phyloP scores from a whole-genome alignment of 2,329 filamentous ascomycete species.

The Pyrenophora graminea region DNA sequence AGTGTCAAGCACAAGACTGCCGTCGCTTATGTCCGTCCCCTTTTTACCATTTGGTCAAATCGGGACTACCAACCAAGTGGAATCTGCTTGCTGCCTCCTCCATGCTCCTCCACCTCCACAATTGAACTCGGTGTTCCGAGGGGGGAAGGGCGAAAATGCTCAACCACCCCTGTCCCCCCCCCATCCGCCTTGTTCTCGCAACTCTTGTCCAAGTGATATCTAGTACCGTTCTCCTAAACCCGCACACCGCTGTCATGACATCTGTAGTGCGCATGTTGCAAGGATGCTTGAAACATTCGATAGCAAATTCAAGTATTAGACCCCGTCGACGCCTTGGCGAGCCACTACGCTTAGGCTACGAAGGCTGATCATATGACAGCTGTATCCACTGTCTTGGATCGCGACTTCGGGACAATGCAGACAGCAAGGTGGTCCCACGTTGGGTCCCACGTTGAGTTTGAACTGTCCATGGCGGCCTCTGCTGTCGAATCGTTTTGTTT shows the following conservation, averaged over 20 bases:
- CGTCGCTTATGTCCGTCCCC: slow-evolving; percentile 5
- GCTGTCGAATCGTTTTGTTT: slow-evolving; percentile 13
- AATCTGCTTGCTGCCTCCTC: background rate
- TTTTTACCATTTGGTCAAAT: background rate
- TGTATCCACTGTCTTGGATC: slow-evolving; percentile 33
- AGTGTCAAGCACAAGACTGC: background rate
- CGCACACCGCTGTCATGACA: slow-evolving; percentile 16
- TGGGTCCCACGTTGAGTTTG: slow-evolving; percentile 9
- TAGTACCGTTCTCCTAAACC: slow-evolving; percentile 4
- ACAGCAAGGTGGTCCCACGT: slow-evolving; percentile 19
- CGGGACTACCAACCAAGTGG: slow-evolving; percentile 3
- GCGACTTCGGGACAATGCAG: slow-evolving; percentile 23
- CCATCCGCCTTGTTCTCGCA: background rate
- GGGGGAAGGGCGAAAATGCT: background rate
- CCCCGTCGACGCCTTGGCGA: slow-evolving; percentile 28
- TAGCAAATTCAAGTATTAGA: slow-evolving; percentile 20
- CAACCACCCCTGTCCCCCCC: background rate
- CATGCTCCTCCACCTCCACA: background rate
- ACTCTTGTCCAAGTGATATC: slow-evolving; percentile 4
- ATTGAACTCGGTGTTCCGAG: background rate
- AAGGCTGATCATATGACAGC: slow-evolving; percentile 42
- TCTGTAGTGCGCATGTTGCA: slow-evolving; percentile 6
- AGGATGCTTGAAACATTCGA: slow-evolving; percentile 20
- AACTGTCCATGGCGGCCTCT: slow-evolving; percentile 11
- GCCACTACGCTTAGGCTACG: slow-evolving; percentile 27